Evolutionary conservation across 768 basidiomycete genomes (phyloP).

Genomic region (Serendipita vermifera): DNA sequence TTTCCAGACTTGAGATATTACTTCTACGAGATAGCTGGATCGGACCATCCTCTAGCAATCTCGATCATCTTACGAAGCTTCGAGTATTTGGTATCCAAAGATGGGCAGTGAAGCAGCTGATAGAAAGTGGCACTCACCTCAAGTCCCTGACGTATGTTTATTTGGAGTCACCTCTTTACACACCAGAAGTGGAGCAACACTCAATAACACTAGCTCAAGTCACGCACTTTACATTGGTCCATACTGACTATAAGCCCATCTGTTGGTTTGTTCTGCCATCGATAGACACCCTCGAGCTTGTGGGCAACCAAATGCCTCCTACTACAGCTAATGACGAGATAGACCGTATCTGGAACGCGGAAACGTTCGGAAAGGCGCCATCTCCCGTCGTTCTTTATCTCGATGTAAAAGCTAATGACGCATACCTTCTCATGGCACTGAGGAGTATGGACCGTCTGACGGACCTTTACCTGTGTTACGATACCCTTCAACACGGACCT

Average conservation of each 20-base stretch:
- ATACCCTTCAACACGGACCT: not conserved
- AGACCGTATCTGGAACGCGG: not conserved
- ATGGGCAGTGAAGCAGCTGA: too few species aligned
- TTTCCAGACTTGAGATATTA: not conserved
- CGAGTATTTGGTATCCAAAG: not conserved
- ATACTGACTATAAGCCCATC: not conserved
- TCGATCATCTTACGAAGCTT: not conserved
- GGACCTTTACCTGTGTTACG: not conserved
- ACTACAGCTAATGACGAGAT: not conserved
- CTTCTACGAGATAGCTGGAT: not conserved
- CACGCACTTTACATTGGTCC: constrained; percentile 2
- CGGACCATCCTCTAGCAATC: not conserved
- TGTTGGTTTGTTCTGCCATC: not conserved
- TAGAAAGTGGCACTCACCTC: not conserved
- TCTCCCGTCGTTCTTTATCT: not conserved
- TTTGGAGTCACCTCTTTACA: not conserved
- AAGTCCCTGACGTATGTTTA: constrained; percentile 1
- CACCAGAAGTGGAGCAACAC: not conserved
- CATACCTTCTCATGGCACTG: not conserved
- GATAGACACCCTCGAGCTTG: not conserved
- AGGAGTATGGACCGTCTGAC: not conserved
- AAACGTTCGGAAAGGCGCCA: not conserved
- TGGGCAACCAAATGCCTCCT: not conserved
- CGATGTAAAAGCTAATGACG: constrained; percentile 2
- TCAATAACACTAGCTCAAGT: not conserved